A percentile compares a stretch with the other conserved stretches of the same genome.
These are phyloP conservation scores for Zymoseptoria crescenta DNA, from an alignment of 2,329 filamentous ascomycete species.

Conservation along the genomic window DNA sequence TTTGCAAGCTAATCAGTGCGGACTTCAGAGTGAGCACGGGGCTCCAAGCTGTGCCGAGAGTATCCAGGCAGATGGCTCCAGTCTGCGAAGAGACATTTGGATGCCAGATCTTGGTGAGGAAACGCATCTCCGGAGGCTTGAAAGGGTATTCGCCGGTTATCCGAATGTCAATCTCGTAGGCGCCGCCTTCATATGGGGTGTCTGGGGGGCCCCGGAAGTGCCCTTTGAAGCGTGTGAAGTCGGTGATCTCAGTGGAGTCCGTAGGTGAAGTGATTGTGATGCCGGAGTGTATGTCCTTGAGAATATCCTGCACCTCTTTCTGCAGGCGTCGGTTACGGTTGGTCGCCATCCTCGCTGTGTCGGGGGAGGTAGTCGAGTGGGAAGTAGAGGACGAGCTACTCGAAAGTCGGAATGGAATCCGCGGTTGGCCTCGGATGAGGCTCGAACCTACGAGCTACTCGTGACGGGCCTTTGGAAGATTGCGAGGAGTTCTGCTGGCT, in stretches of 20 bases:
- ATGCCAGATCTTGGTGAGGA: conserved; percentile 92
- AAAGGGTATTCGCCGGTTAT: conserved; percentile 91
- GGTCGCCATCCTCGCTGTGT: conserved; percentile 37
- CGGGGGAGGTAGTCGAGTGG: not conserved
- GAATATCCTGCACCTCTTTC: conserved; percentile 71
- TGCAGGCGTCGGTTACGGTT: conserved; percentile 55
- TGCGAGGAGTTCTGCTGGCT: not conserved
- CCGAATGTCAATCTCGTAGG: conserved; percentile 72
- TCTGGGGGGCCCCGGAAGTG: conserved; percentile 81
- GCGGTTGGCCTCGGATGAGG: conserved; percentile 2
- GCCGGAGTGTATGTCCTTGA: conserved; percentile 65
- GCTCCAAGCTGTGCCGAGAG: conserved; percentile 81
- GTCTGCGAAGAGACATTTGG: conserved; percentile 78
- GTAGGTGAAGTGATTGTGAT: conserved; percentile 51
- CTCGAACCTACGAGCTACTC: not conserved
- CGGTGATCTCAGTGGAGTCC: conserved; percentile 50
- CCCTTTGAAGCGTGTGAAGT: conserved; percentile 75
- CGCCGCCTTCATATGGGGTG: conserved; percentile 85
- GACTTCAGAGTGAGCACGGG: conserved; percentile 96
- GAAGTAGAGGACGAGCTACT: not conserved
- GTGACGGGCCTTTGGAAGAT: not conserved
- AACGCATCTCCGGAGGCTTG: conserved; percentile 82
- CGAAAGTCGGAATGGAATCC: not conserved
- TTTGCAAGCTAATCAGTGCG: conserved; percentile 84
- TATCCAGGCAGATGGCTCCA: conserved; percentile 94